Base-by-base conservation (phyloP, 2,329 filamentous ascomycete species). In the Paradendryphiella salina region DNA sequence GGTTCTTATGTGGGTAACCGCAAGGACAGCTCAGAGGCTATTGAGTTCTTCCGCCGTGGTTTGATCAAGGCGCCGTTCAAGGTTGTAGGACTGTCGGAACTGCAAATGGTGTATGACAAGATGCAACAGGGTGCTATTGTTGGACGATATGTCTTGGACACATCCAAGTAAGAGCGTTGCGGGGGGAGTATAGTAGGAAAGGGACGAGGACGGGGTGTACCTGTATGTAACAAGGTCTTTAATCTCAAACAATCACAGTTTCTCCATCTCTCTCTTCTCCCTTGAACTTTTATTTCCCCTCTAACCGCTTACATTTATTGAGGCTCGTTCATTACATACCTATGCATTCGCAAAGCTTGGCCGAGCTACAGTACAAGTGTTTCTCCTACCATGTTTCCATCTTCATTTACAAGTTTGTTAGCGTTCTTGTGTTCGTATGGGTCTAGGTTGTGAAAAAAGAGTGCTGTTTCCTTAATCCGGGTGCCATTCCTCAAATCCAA, bases 1-100 rank as follows among this genome's bases (percentile, higher is more conserved):
- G 92, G 92, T 54, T 64, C 61, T 6, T 96, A 96, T 72, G 93
- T 97, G 61, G 93, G 93, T 50, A 96, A 96, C 79, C 84, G 93
- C 61, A 85, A 88, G 71, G 93, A 97, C 72, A 87, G 86, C 1
- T 83, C 86, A 45, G 93, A 97, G 79, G 92, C 93, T 2, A 80
- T 97, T 56, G 92, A 96, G 61, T 96, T 96, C 79, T 96, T 84
- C 80, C 78, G 82, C 50, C 82, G 88, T 17, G 93, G 93, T 13
- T 77, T 95, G 58, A 92, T 97, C 81, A 87, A 90, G 70, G 85
- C 86, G 4, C 93, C 93, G 6, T 94, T 82, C 83, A 95, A 96
- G 86, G 83, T 84, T 6, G 85, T 90, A 45, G 90, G 90, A 11
- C 79, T 96, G 53, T 87, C 85, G 66, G 82, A 96, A 75, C 80